These are phyloP conservation scores for Aspergillus kassunensis DNA, from an alignment of 495 filamentous ascomycete species.

Conservation along the genomic window DNA sequence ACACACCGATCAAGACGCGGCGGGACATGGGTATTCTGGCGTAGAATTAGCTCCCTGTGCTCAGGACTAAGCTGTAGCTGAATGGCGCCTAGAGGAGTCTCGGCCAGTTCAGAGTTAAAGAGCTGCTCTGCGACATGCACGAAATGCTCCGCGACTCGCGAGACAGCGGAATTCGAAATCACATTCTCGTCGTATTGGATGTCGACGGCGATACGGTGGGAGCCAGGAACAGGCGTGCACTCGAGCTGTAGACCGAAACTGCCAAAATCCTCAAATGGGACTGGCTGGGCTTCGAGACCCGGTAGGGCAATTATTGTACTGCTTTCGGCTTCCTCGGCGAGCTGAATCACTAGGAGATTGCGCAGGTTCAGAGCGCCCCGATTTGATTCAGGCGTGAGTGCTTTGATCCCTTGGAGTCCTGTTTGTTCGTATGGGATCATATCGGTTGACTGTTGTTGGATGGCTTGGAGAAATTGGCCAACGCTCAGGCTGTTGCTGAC, in stretches of 20 bases:
- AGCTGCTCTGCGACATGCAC: slow-evolving; percentile 15
- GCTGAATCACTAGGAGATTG: slow-evolving; percentile 46
- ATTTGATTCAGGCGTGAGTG: slow-evolving; percentile 44
- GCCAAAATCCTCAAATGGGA: background rate
- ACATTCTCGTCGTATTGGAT: background rate
- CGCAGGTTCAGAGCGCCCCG: slow-evolving; percentile 52
- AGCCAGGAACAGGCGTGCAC: background rate
- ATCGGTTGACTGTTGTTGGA: slow-evolving; percentile 22
- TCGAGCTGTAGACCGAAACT: background rate
- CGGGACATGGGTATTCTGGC: slow-evolving; percentile 16
- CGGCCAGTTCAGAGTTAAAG: slow-evolving; percentile 15
- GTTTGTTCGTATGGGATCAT: slow-evolving; percentile 40
- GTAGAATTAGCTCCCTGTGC: slow-evolving; percentile 16
- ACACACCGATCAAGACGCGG: slow-evolving; percentile 24
- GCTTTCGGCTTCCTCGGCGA: background rate
- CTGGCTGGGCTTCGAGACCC: too few species aligned
- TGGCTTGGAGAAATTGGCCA: background rate
- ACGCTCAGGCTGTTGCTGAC: background rate
- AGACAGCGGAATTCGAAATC: background rate
- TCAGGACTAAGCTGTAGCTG: slow-evolving; percentile 7
- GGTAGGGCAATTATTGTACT: background rate
- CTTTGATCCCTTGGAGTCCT: slow-evolving; percentile 49
- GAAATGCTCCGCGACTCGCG: slow-evolving; percentile 19
- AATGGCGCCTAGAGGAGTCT: too few species aligned
- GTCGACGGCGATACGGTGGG: background rate